Conservation (phyloP, 495 filamentous ascomycete genomes). For the Podospora tetraspora region DNA sequence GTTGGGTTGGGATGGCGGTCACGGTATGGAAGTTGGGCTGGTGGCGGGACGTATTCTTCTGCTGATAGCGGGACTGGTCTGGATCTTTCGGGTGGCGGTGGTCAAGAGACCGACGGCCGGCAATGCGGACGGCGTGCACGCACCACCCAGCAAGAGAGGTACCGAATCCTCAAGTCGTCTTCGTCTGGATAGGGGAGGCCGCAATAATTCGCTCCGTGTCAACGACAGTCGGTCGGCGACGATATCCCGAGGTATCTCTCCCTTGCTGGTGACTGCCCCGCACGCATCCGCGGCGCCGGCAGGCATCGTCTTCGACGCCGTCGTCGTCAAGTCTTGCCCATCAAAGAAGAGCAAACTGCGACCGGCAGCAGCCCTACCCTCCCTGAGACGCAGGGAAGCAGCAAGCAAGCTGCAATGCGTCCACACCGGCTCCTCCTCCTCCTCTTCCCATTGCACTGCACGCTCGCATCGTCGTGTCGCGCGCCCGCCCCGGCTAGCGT, state of each 20-base stretch:
- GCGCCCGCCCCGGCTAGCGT: not conserved
- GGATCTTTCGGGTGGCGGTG: not conserved
- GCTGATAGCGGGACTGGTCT: not conserved
- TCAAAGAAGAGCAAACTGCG: not conserved
- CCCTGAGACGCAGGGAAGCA: not conserved
- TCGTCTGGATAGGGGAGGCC: not conserved
- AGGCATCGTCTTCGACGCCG: not conserved
- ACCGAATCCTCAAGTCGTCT: not conserved
- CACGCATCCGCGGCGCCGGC: not conserved
- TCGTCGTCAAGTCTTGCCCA: not conserved
- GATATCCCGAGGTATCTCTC: not conserved
- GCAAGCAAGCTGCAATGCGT: not conserved
- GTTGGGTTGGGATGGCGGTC: not conserved
- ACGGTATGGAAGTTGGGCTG: not conserved
- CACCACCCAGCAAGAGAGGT: not conserved
- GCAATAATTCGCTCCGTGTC: not conserved
- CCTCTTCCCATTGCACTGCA: not conserved
- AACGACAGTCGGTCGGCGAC: not conserved
- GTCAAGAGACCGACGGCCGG: not conserved
- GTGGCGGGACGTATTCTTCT: no score
- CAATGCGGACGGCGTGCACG: not conserved
- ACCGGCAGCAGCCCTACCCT: not conserved
- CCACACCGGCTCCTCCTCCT: not conserved
- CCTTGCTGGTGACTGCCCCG: not conserved
- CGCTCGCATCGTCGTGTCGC: not conserved